phyloP scores from a whole-genome alignment of 306 rosid species.

The Urtica urens region DNA sequence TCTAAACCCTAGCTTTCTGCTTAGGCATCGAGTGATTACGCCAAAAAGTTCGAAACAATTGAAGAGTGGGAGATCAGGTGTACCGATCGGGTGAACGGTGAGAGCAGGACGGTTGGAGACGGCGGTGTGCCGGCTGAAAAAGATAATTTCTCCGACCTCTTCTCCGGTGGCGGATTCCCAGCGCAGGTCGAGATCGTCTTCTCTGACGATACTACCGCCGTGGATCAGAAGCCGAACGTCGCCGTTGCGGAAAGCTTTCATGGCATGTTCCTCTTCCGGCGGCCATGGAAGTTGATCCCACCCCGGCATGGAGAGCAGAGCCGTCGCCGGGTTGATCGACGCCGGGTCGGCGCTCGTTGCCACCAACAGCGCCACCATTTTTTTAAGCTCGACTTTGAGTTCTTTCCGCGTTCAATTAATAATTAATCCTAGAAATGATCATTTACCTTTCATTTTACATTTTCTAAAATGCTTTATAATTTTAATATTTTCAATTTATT shows the following conservation, averaged over 20 bases:
- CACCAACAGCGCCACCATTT: slow-evolving; percentile 64
- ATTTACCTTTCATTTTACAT: no score
- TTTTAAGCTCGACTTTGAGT: slow-evolving; percentile 3
- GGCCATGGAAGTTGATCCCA: slow-evolving; percentile 55
- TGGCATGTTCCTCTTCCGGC: slow-evolving; percentile 47
- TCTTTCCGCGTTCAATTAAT: not conserved
- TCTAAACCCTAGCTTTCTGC: no score
- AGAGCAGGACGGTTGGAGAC: slow-evolving; percentile 86
- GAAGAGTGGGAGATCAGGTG: not conserved
- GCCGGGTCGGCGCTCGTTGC: slow-evolving; percentile 83
- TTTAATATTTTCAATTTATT: no score
- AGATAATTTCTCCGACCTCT: slow-evolving; percentile 58
- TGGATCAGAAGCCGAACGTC: slow-evolving; percentile 51
- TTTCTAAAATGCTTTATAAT: no score
- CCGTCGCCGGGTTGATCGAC: slow-evolving; percentile 81
- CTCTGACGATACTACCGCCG: slow-evolving; percentile 44
- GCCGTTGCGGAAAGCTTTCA: slow-evolving; percentile 43
- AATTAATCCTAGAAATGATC: no score
- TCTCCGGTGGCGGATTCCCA: slow-evolving; percentile 73
- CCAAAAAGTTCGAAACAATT: not conserved
- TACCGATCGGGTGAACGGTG: slow-evolving; percentile 85
- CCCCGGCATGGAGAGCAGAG: slow-evolving; percentile 58
- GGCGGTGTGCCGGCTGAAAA: slow-evolving; percentile 81
- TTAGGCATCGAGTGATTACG: no score
- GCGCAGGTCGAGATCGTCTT: slow-evolving; percentile 59